Conservation (phyloP, 1,284 basidiomycete genomes). For the Fomitiporia mediterranea region DNA sequence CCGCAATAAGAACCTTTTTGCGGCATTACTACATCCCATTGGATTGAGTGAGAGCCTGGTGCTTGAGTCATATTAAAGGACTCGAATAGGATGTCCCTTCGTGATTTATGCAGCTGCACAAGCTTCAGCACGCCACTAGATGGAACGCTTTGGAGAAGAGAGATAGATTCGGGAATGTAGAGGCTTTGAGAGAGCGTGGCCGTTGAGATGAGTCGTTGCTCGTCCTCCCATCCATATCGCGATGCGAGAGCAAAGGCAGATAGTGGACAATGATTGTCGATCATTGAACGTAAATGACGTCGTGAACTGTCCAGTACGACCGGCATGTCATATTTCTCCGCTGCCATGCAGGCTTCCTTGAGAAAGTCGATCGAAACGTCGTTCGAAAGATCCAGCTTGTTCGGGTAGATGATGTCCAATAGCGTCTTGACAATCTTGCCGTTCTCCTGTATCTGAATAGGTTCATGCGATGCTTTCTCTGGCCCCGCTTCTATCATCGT, state of each 20-base stretch:
- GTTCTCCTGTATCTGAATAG: conserved; percentile 11
- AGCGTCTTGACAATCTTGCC: neutral
- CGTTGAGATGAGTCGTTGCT: conserved; percentile 5
- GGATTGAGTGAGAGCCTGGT: neutral
- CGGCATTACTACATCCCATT: no score
- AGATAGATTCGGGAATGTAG: neutral
- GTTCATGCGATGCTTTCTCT: neutral
- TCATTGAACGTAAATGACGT: neutral
- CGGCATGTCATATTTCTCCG: conserved; percentile 11
- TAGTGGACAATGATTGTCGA: neutral
- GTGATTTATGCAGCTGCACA: conserved; percentile 6
- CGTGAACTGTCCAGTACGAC: neutral
- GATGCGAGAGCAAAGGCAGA: conserved; percentile 1
- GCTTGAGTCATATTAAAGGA: neutral
- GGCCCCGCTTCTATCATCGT: conserved; percentile 1
- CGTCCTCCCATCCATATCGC: conserved; percentile 5
- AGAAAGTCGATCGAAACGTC: neutral
- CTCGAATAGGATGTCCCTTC: neutral
- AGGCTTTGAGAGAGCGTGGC: neutral
- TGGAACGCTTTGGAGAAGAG: neutral
- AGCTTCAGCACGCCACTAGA: neutral
- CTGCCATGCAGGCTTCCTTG: neutral
- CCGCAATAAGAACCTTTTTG: no score
- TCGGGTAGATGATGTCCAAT: conserved; percentile 14
- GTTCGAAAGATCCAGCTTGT: neutral